phyloP scores from a whole-genome alignment of 2,329 filamentous ascomycete genomes.

The Dothiorella sarmentorum region DNA sequence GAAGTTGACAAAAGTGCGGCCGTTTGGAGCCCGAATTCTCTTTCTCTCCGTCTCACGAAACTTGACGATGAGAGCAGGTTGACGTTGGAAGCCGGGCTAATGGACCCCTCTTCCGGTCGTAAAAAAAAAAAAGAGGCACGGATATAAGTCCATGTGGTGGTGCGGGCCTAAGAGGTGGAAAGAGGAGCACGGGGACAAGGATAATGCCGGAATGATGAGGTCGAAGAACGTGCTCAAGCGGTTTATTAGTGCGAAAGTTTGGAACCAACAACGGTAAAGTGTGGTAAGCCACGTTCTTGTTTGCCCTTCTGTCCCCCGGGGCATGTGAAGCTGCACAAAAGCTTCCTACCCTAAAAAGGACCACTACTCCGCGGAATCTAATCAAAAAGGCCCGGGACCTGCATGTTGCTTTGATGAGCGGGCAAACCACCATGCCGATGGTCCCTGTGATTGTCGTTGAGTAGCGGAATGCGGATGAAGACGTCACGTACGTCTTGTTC shows the following conservation, averaged over 20 bases:
- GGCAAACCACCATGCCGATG: not conserved
- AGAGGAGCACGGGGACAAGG: not conserved
- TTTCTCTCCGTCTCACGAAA: not conserved
- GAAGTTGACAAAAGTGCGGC: slow-evolving; percentile 1
- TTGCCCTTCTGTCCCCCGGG: not conserved
- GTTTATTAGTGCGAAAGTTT: not conserved
- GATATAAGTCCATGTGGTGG: no score
- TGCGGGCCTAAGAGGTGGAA: not conserved
- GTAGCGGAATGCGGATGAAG: not conserved
- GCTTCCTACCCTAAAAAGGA: not conserved
- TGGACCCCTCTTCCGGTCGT: no score
- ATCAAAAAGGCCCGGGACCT: not conserved
- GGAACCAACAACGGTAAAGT: no score
- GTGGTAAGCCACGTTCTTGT: no score
- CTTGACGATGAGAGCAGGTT: not conserved
- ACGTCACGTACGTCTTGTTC: not conserved
- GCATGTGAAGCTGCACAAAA: not conserved
- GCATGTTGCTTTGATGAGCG: no score
- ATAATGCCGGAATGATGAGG: not conserved
- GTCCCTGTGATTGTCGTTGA: not conserved
- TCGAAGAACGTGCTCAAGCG: not conserved
- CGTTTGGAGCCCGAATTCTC: not conserved
- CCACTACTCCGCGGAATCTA: slow-evolving; percentile 9
- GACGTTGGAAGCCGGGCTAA: not conserved
- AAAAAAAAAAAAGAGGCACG: no score